Evolutionary conservation across 2,329 filamentous ascomycete species (phyloP).

Genomic region (Davidsoniella eucalypti): DNA sequence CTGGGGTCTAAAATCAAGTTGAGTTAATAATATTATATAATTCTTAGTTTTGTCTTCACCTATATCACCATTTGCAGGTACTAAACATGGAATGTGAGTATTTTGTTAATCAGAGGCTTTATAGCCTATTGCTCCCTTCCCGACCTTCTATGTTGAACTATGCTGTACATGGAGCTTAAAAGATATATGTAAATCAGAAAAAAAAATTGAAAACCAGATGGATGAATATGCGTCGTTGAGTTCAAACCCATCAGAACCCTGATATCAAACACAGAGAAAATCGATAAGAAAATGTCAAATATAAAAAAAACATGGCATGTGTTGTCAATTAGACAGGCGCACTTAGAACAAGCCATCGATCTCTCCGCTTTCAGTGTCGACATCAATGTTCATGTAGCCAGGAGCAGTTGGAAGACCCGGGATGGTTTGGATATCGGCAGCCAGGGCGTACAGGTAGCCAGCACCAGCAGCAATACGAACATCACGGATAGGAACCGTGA

Average conservation of each 20-base stretch:
- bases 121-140: too few relatives aligned
- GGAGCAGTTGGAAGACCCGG: conserved; percentile 88
- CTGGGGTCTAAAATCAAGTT: too few relatives aligned
- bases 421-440: conserved; percentile 96
- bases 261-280: background rate
- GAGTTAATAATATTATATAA: too few relatives aligned
- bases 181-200: background rate
- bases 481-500: conserved; percentile 86
- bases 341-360: conserved; percentile 75
- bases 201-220: background rate
- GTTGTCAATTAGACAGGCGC: too few relatives aligned
- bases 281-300: background rate
- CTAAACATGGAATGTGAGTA: too few relatives aligned
- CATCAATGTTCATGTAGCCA: conserved; percentile 87
- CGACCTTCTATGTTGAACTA: too few relatives aligned
- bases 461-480: conserved; percentile 88
- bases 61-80: too few relatives aligned
- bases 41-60: too few relatives aligned
- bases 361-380: conserved; percentile 66
- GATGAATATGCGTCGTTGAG: conserved; percentile 2
- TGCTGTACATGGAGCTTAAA: too few relatives aligned
- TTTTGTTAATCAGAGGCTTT: too few relatives aligned
- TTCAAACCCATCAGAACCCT: conserved; percentile 1
- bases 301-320: background rate
- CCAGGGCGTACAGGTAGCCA: conserved; percentile 84